Evolutionary conservation across 805 yeast genomes (phyloP).

Genomic region (Nakazawaea populi): DNA sequence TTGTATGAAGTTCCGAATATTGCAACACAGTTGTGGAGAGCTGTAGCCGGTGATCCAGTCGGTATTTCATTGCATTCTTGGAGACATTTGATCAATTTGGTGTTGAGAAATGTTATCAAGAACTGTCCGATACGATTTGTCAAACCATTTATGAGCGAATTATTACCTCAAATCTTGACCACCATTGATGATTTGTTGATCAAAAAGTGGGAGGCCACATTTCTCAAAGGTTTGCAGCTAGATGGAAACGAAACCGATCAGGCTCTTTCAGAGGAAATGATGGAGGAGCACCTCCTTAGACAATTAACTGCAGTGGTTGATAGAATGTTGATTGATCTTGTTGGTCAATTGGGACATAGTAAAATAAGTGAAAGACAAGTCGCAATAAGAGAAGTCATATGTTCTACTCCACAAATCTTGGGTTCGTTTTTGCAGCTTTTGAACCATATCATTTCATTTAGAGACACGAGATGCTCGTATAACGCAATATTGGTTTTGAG

Average conservation of each 20-base stretch:
- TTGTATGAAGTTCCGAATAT: constrained; percentile 81
- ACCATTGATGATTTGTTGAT: constrained; percentile 72
- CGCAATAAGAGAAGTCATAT: constrained; percentile 60
- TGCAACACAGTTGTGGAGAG: constrained; percentile 72
- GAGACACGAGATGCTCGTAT: constrained; percentile 89
- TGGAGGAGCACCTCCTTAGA: constrained; percentile 91
- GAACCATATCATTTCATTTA: constrained; percentile 71
- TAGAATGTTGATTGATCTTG: constrained; percentile 77
- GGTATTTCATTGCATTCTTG: constrained; percentile 94
- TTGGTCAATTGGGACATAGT: constrained; percentile 62
- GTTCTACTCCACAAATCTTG: constrained; percentile 57
- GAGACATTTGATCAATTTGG: constrained; percentile 93
- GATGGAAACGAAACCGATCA: constrained; percentile 55
- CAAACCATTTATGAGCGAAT: constrained; percentile 63
- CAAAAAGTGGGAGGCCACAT: constrained; percentile 70
- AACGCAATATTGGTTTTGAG: constrained; percentile 81
- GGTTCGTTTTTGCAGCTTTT: constrained; percentile 75
- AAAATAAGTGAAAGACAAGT: constrained; percentile 52
- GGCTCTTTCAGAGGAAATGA: constrained; percentile 92
- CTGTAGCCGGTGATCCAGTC: constrained; percentile 76
- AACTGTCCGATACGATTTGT: constrained; percentile 78
- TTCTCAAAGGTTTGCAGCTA: constrained; percentile 48
- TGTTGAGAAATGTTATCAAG: constrained; percentile 78
- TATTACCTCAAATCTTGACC: constrained; percentile 69
- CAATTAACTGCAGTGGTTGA: constrained; percentile 92